Evolutionary conservation across 2,329 filamentous ascomycete genomes (phyloP), one percentile per base, ranked within the genome.

Genomic region (Colletotrichum sojae): DNA sequence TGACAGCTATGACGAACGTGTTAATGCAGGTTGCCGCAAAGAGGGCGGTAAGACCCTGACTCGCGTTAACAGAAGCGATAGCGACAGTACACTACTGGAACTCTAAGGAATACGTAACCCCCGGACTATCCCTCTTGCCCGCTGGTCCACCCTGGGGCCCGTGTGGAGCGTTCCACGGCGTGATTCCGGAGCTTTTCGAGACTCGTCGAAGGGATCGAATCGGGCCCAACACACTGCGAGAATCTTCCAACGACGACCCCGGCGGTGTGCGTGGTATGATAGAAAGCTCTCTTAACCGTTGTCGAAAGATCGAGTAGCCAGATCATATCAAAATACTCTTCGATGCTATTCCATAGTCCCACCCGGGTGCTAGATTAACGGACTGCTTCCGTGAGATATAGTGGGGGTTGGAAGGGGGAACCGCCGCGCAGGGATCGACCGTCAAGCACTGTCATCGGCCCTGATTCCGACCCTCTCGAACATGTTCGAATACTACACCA

Each of bases 231-330:
- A 27, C 31, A 51, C 51, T 66, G 66, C 55, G 61, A 69, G 61
- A 66, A 66, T 69, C 66, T 65, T 65, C 61, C 40, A 49, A 65
- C n/a, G n/a, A 40, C 18, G 53, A 59, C 63, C 54, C 48, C 31
- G 43, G 46, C 40, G 40, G 40, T 43, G 40, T 43, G 13, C 40
- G 5, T 43, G 40, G 40, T n/a, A 43, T 6, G 13, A n/a, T 15
- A 43, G 40, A 43, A 15, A n/a, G 15, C 13, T 43, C 1, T 36
- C 31, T 8, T 8, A 36, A 36, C 31, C 2, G 9, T 36, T 10
- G 31, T 36, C 31, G 9, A 36, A 10, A 36, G 31, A 36, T 9
- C 8, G 31, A 36, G 31, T 36, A 10, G 10, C 31, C 1, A 3
- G 22, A 25, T 25, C 22, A 36, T 36, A 36, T 4, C 9, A 3